Base-by-base conservation (phyloP, 2,329 filamentous ascomycete genomes). In the Thermochaetoides dissita region DNA sequence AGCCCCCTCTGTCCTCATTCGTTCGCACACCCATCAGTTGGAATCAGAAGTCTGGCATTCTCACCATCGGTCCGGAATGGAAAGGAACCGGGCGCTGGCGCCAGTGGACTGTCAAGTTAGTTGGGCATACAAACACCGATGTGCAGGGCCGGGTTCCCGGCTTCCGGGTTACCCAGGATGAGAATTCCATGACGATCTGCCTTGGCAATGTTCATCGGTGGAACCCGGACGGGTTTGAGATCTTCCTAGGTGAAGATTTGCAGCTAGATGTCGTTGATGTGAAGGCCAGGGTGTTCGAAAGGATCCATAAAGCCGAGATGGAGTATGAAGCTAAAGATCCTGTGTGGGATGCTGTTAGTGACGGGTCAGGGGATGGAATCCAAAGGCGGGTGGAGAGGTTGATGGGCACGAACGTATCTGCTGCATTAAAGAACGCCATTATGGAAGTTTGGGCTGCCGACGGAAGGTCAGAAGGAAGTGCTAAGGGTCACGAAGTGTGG, bases 371-470 rank as follows among this genome's bases (percentile, higher is more conserved):
- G 2, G 42, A 41, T 7, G 28, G 42, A 1, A 37, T 53, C 6
- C 28, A 44, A 33, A 32, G 40, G 9, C 38, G 51, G 36, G 46
- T 53, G 24, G 35, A 43, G 43, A 42, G 36, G 43, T 30, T 55
- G 41, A 11, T 31, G 33, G 11, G 29, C 24, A n/a, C 51, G 41
- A 34, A 46, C 11, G 42, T 53, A 7, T 40, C 49, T 30, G 36
- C 40, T 0, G 34, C 38, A 8, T 8, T 55, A 8, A 49, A 48
- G 44, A 48, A 49, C 29, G 50, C 52, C 8, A 36, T 54, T 7
- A 44, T 54, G 47, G 53, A 55, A 47, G 45, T 55, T 34, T 55
- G 53, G 53, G 47, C 43, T 8, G 50, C 53, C 3, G 53, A 55
- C 36, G 41, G 38, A n/a, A 29, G 53, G 36, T 12, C 48, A 2